These are phyloP conservation scores for Cyphellophora europaea DNA, from an alignment of 2,329 filamentous ascomycete species.

Conservation along the genomic window DNA sequence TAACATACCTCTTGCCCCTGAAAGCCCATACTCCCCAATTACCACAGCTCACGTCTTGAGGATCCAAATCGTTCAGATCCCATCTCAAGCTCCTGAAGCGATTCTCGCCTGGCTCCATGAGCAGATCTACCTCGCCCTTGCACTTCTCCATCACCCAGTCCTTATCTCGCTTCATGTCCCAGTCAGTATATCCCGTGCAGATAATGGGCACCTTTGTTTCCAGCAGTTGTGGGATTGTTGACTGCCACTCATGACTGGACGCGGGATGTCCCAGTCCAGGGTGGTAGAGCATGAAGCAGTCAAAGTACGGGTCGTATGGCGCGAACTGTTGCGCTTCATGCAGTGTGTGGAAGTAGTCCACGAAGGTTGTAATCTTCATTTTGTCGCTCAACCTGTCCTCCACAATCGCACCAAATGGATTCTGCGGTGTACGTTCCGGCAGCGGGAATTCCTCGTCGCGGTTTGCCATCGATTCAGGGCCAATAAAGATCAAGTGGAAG, in stretches of 20 bases:
- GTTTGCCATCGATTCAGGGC: slow-evolving; percentile 91
- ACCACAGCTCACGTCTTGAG: slow-evolving; percentile 85
- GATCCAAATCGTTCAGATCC: slow-evolving; percentile 94
- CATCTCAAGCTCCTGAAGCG: slow-evolving; percentile 85
- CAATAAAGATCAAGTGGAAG: slow-evolving; percentile 88
- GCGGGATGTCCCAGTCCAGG: slow-evolving; percentile 92
- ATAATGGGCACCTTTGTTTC: slow-evolving; percentile 95
- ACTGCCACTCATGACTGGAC: slow-evolving; percentile 85
- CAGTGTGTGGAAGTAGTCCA: slow-evolving; percentile 96
- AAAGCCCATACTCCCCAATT: slow-evolving; percentile 98
- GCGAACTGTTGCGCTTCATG: slow-evolving; percentile 85
- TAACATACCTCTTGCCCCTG: slow-evolving; percentile 78
- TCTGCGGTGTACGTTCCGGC: slow-evolving; percentile 70
- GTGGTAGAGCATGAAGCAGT: slow-evolving; percentile 95
- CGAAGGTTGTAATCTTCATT: slow-evolving; percentile 95
- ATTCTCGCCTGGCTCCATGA: slow-evolving; percentile 90
- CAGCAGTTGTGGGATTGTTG: slow-evolving; percentile 78
- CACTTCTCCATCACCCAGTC: slow-evolving; percentile 81
- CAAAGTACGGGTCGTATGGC: slow-evolving; percentile 96
- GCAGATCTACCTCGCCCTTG: slow-evolving; percentile 80
- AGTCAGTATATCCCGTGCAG: slow-evolving; percentile 91
- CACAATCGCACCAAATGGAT: slow-evolving; percentile 88
- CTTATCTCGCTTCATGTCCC: slow-evolving; percentile 87
- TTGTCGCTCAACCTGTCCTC: slow-evolving; percentile 82
- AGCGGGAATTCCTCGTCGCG: slow-evolving; percentile 88